Evolutionary conservation across 768 basidiomycete species (phyloP).

Genomic region (Suillus decipiens): DNA sequence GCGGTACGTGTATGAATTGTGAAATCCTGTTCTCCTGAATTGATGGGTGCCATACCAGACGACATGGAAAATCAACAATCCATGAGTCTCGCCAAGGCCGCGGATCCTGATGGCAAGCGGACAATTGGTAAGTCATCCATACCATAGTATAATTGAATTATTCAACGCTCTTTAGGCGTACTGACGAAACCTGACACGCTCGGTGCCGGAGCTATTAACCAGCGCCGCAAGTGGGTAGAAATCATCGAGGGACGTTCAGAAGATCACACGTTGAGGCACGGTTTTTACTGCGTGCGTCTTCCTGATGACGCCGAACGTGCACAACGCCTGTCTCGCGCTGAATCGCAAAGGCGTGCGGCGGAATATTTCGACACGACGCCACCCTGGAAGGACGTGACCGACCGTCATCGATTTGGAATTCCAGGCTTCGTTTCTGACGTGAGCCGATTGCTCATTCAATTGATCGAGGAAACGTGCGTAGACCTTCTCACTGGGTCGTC

Average conservation of each 20-base stretch:
- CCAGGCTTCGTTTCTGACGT: constrained; percentile 52
- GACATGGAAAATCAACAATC: constrained; percentile 70
- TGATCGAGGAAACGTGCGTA: constrained; percentile 57
- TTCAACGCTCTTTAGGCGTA: constrained; percentile 45
- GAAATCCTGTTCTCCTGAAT: not conserved
- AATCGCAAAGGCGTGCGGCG: constrained; percentile 38
- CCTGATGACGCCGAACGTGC: constrained; percentile 59
- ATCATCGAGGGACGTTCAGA: constrained; percentile 46
- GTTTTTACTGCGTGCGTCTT: constrained; percentile 69
- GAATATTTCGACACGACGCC: constrained; percentile 47
- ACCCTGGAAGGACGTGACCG: constrained; percentile 55
- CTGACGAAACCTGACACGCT: constrained; percentile 72
- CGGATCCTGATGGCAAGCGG: constrained; percentile 54
- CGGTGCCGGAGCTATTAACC: constrained; percentile 40
- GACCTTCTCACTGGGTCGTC: not conserved
- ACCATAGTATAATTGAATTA: not conserved
- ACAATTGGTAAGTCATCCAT: constrained; percentile 53
- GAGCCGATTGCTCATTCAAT: constrained; percentile 49
- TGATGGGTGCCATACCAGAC: constrained; percentile 38
- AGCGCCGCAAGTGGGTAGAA: constrained; percentile 48
- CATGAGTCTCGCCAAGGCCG: constrained; percentile 50
- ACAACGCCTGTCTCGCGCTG: constrained; percentile 35
- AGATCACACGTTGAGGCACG: constrained; percentile 46
- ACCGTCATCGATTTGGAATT: constrained; percentile 56
- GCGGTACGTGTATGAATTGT: constrained; percentile 38